A percentile compares a stretch with the other conserved stretches of the same genome.
Evolutionary conservation across 371 early-diverging fungal genomes (phyloP).

Genomic region (Rhizopus arrhizus): DNA sequence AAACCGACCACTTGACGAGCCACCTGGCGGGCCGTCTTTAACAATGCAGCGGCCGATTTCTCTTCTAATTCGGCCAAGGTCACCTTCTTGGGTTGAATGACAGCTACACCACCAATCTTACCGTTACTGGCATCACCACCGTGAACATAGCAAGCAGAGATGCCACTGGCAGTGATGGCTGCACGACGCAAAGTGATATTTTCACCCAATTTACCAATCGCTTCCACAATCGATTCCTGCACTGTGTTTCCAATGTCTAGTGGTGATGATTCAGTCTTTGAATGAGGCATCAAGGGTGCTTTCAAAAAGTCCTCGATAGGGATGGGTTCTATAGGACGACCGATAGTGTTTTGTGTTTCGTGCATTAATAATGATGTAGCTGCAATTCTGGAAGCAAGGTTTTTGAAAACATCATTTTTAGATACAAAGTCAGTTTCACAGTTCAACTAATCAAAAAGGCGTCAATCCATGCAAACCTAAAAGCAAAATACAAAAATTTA

Average conservation of each 20-base stretch:
- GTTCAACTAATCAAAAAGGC: slow-evolving; percentile 57
- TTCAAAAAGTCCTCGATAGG: slow-evolving; percentile 44
- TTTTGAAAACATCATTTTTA: slow-evolving; percentile 77
- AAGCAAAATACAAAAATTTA: slow-evolving; percentile 24
- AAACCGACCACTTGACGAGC: slow-evolving; percentile 84
- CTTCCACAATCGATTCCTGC: slow-evolving; percentile 66
- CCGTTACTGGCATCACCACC: slow-evolving; percentile 66
- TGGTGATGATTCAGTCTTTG: slow-evolving; percentile 22
- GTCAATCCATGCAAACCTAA: too few species aligned
- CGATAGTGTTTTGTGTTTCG: slow-evolving; percentile 26
- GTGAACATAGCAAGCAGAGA: slow-evolving; percentile 69
- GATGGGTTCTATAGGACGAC: slow-evolving; percentile 46
- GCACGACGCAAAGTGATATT: slow-evolving; percentile 83
- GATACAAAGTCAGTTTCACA: slow-evolving; percentile 97
- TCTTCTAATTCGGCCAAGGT: slow-evolving; percentile 37
- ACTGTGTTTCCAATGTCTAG: slow-evolving; percentile 51
- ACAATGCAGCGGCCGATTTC: slow-evolving; percentile 37
- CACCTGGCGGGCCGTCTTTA: slow-evolving; percentile 65
- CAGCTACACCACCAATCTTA: slow-evolving; percentile 74
- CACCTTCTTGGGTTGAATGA: slow-evolving; percentile 48
- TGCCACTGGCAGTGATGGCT: slow-evolving; percentile 47
- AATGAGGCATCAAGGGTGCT: slow-evolving; percentile 63
- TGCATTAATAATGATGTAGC: slow-evolving; percentile 62
- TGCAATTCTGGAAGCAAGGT: slow-evolving; percentile 74
- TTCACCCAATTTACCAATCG: slow-evolving; percentile 87